Conservation (phyloP, 805 yeast genomes). For the Sugiyamaella marilandica region DNA sequence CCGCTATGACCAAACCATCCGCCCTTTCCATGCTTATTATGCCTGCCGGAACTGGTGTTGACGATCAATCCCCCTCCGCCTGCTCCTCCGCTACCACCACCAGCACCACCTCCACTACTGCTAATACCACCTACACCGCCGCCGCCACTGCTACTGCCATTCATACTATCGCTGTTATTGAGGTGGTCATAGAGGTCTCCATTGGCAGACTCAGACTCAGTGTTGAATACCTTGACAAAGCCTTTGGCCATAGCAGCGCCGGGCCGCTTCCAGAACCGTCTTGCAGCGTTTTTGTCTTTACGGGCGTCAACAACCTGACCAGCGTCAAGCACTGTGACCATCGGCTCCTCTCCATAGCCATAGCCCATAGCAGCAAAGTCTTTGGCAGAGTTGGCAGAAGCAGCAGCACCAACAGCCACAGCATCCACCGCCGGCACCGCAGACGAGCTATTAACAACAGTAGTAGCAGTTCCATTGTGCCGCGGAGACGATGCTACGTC, state of each 20-base stretch:
- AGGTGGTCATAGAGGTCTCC: not conserved
- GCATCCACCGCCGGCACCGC: not conserved
- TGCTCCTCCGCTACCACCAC: too few species aligned
- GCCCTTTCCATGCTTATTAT: not conserved
- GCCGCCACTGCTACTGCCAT: not conserved
- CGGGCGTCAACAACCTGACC: constrained; percentile 22
- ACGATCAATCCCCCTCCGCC: not conserved
- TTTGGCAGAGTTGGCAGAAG: not conserved
- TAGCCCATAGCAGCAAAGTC: constrained; percentile 12
- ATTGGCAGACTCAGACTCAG: constrained; percentile 14
- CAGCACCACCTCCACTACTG: not conserved
- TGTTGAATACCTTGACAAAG: constrained; percentile 31
- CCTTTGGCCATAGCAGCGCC: constrained; percentile 37
- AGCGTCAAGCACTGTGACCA: constrained; percentile 28
- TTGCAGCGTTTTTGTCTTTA: constrained; percentile 22
- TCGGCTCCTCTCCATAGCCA: constrained; percentile 21
- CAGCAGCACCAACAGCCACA: not conserved
- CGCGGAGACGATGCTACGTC: not conserved
- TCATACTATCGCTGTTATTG: not conserved
- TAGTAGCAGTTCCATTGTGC: not conserved
- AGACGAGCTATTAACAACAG: not conserved
- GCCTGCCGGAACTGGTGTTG: not conserved
- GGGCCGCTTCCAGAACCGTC: constrained; percentile 34
- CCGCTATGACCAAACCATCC: not conserved
- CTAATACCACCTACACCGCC: too few species aligned